phyloP scores from a whole-genome alignment of 192 early-diverging fungal genomes.

The Backusella australiensis region DNA sequence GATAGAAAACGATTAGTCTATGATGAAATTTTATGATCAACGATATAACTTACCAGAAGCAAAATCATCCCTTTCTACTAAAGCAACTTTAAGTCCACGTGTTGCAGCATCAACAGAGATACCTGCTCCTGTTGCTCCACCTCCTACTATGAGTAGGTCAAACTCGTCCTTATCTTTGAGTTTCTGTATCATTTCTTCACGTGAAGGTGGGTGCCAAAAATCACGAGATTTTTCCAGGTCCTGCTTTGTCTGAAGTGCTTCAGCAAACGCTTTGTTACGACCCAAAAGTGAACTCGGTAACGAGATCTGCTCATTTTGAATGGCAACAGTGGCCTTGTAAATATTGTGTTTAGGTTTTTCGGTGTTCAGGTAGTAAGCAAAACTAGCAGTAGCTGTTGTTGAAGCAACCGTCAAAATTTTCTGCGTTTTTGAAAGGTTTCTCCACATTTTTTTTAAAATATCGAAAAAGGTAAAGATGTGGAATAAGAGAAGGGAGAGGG shows the following conservation, averaged over 20 bases:
- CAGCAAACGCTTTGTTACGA: slow-evolving; percentile 15
- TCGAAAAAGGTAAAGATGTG: neutral
- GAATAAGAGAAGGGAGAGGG: neutral
- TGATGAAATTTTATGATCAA: neutral
- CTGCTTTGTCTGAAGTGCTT: slow-evolving; percentile 15
- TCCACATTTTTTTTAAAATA: slow-evolving; percentile 31
- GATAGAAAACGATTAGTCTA: neutral
- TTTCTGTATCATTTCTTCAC: slow-evolving; percentile 67
- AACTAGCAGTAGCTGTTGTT: slow-evolving; percentile 20
- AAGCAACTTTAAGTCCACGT: slow-evolving; percentile 86
- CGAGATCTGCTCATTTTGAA: neutral
- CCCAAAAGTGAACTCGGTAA: neutral
- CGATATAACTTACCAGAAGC: slow-evolving; percentile 55
- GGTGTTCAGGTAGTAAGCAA: slow-evolving; percentile 16
- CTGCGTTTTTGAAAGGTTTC: slow-evolving; percentile 26
- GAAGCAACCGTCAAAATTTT: slow-evolving; percentile 22
- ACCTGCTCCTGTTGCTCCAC: slow-evolving; percentile 93
- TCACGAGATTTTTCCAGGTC: slow-evolving; percentile 49
- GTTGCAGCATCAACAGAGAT: slow-evolving; percentile 92
- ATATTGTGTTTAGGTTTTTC: neutral
- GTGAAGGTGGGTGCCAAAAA: slow-evolving; percentile 75
- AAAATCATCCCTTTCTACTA: slow-evolving; percentile 97
- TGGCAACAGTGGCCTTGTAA: slow-evolving; percentile 7
- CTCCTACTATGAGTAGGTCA: slow-evolving; percentile 91
- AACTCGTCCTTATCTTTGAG: slow-evolving; percentile 63